Conservation (phyloP, 2,329 filamentous ascomycete genomes). For the Curvularia sp. region DNA sequence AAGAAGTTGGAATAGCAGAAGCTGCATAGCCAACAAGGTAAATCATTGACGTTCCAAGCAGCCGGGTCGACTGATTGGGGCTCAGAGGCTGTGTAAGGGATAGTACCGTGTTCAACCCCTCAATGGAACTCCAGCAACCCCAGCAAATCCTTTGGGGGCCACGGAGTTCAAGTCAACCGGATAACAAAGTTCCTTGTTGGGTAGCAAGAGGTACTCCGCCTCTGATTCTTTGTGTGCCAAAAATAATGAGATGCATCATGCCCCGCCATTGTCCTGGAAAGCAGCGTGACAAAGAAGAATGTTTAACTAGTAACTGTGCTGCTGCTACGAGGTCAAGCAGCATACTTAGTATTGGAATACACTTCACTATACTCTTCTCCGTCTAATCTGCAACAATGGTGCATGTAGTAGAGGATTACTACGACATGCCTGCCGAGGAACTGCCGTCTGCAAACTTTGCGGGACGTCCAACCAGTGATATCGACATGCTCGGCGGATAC, state of each 20-base stretch:
- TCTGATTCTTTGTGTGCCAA: conserved; percentile 15
- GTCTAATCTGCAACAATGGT: conserved; percentile 11
- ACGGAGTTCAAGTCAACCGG: background rate
- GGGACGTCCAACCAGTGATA: conserved; percentile 31
- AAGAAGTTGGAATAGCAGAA: conserved; percentile 5
- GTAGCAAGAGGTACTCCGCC: conserved; percentile 7
- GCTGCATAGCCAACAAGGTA: background rate
- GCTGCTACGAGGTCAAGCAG: background rate
- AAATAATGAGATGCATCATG: conserved; percentile 1
- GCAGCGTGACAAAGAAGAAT: conserved; percentile 9
- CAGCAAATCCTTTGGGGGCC: background rate
- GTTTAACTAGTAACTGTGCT: conserved; percentile 1
- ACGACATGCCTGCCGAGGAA: conserved; percentile 30
- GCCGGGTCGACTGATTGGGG: conserved; percentile 7
- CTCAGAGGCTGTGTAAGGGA: conserved; percentile 5
- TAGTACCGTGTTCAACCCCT: background rate
- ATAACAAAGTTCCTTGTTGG: background rate
- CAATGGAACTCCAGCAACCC: background rate
- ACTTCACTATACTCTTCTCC: background rate
- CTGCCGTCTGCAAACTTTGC: conserved; percentile 36
- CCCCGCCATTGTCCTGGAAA: conserved; percentile 9
- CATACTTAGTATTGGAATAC: background rate
- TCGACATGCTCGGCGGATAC: conserved; percentile 29
- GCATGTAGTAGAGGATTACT: conserved; percentile 26
- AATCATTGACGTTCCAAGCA: background rate